Evolutionary conservation across 495 filamentous ascomycete genomes (phyloP).

Genomic region (Aspergillus cristatus): DNA sequence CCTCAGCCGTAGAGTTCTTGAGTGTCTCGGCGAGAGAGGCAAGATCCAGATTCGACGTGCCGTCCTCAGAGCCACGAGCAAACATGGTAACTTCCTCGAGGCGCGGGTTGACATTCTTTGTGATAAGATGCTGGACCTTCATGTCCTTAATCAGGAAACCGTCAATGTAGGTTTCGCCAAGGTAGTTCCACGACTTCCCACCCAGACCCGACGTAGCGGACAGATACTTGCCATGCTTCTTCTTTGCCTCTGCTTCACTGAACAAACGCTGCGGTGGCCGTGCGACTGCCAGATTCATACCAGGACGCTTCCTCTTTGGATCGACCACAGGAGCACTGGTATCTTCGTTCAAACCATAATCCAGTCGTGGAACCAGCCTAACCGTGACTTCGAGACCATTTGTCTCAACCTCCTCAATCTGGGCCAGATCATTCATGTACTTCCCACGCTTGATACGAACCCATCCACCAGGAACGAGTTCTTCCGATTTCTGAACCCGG

Average conservation of each 20-base stretch:
- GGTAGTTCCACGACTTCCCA: slow-evolving; percentile 71
- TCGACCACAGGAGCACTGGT: slow-evolving; percentile 41
- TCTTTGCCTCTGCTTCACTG: slow-evolving; percentile 87
- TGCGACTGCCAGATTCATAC: slow-evolving; percentile 33
- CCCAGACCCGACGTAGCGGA: slow-evolving; percentile 44
- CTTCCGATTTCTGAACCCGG: slow-evolving; percentile 75
- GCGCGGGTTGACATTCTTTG: slow-evolving; percentile 83
- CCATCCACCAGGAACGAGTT: slow-evolving; percentile 81
- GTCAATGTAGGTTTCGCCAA: slow-evolving; percentile 79
- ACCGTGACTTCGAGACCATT: slow-evolving; percentile 86
- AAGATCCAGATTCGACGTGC: slow-evolving; percentile 86
- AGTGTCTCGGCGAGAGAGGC: slow-evolving; percentile 78
- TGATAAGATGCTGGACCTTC: slow-evolving; percentile 73
- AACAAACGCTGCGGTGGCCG: slow-evolving; percentile 89
- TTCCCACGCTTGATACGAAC: slow-evolving; percentile 80
- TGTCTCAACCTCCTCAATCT: slow-evolving; percentile 85
- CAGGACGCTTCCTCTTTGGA: slow-evolving; percentile 70
- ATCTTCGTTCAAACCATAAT: slow-evolving; percentile 86
- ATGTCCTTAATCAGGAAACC: slow-evolving; percentile 93
- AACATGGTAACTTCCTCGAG: slow-evolving; percentile 94
- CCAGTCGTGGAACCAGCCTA: slow-evolving; percentile 77
- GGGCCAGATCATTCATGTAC: slow-evolving; percentile 83
- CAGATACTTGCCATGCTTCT: slow-evolving; percentile 69
- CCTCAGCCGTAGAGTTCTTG: slow-evolving; percentile 65
- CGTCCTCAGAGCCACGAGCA: slow-evolving; percentile 78